phyloP scores from a whole-genome alignment of 345 rosid species.

The Rubroshorea leprosula region DNA sequence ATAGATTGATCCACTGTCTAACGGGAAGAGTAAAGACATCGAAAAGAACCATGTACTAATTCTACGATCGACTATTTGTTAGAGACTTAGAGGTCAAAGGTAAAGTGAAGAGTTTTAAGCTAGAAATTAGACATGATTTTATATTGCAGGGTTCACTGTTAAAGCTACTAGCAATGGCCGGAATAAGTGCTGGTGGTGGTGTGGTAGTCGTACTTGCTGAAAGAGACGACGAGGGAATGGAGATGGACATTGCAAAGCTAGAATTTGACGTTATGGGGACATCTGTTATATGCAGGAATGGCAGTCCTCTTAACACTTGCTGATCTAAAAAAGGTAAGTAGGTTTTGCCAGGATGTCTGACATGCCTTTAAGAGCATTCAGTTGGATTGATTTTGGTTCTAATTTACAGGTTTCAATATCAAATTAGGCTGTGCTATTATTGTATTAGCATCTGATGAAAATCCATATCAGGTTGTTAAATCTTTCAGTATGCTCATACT shows the following conservation, averaged over 20 bases:
- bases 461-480: slow-evolving; percentile 91
- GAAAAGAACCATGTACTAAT: slow-evolving; percentile 76
- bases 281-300: slow-evolving; percentile 88
- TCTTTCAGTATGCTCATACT: no score
- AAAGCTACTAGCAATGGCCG: slow-evolving; percentile 91
- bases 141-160: slow-evolving; percentile 74
- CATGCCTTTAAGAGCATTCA: slow-evolving; percentile 7
- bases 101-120: neutral
- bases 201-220: slow-evolving; percentile 83
- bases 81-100: neutral
- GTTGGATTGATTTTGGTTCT: slow-evolving; percentile 11
- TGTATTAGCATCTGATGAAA: slow-evolving; percentile 83
- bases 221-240: slow-evolving; percentile 96
- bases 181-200: slow-evolving; percentile 87
- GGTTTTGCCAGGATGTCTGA: slow-evolving; percentile 2
- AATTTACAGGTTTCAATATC: slow-evolving; percentile 72
- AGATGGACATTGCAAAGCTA: slow-evolving; percentile 73
- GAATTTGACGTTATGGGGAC: slow-evolving; percentile 94
- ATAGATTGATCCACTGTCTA: slow-evolving; percentile 82
- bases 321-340: slow-evolving; percentile 72
- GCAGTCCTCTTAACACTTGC: slow-evolving; percentile 85
- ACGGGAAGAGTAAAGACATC: slow-evolving; percentile 92
- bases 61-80: slow-evolving; percentile 97
- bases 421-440: slow-evolving; percentile 79
- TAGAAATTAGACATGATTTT: neutral